Percentiles rank a stretch among this genome's conserved stretches.
Conservation (phyloP, 441 rosid genomes). For the Populus hybrid region DNA sequence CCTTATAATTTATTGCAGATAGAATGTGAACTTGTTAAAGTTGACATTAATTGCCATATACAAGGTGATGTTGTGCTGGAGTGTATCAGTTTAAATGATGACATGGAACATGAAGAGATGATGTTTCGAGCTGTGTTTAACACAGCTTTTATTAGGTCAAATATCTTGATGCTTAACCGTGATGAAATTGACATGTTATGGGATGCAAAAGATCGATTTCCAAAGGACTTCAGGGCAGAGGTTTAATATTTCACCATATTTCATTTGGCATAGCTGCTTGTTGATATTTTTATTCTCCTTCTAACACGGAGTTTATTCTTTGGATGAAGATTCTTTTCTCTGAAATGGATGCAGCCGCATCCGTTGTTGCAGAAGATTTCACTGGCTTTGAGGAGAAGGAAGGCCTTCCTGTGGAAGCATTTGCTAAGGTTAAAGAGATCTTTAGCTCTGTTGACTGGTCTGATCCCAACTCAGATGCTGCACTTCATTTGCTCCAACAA, state of each 20-base stretch:
- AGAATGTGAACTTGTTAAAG: constrained; percentile 81
- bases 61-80: constrained; percentile 94
- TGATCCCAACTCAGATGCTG: constrained; percentile 66
- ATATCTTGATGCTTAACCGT: constrained; percentile 86
- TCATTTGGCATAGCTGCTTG: constrained; percentile 10
- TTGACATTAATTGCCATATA: constrained; percentile 81
- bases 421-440: constrained; percentile 87
- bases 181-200: constrained; percentile 89
- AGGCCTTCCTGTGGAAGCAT: constrained; percentile 88
- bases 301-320: constrained; percentile 32
- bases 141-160: constrained; percentile 90
- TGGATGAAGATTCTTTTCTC: constrained; percentile 88
- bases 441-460: constrained; percentile 83
- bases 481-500: constrained; percentile 73
- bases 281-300: constrained; percentile 15
- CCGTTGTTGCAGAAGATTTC: constrained; percentile 57
- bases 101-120: constrained; percentile 74
- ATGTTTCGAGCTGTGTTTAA: constrained; percentile 87
- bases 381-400: constrained; percentile 70
- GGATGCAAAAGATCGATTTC: constrained; percentile 77
- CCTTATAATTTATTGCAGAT: constrained; percentile 46
- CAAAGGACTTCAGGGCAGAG: constrained; percentile 92
- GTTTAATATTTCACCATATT: constrained; percentile 35
- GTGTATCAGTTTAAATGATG: constrained; percentile 75
- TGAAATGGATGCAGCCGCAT: constrained; percentile 80